Evolutionary conservation across 2,329 filamentous ascomycete species (phyloP).

Genomic region (Curvularia spicifera): DNA sequence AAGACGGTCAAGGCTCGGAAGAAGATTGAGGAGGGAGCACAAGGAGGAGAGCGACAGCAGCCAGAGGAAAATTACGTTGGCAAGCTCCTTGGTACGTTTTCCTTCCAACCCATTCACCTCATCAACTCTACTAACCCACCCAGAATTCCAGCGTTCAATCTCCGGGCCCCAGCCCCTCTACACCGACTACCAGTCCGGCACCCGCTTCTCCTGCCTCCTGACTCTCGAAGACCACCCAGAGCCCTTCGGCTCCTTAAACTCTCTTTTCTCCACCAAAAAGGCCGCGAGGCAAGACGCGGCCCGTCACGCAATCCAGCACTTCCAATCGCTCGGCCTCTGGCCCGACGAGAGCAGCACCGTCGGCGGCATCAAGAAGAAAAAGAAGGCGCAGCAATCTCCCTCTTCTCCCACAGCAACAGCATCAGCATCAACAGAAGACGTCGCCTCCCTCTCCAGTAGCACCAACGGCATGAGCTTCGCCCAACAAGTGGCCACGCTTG

Average conservation of each 20-base stretch:
- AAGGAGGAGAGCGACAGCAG: not conserved
- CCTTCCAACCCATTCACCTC: not conserved
- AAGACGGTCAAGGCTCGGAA: slow-evolving; percentile 31
- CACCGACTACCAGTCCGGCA: slow-evolving; percentile 45
- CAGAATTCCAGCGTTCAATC: slow-evolving; percentile 42
- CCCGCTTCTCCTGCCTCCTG: slow-evolving; percentile 41
- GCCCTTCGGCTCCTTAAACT: slow-evolving; percentile 46
- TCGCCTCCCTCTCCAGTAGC: not conserved
- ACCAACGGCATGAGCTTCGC: slow-evolving; percentile 7
- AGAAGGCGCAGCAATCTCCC: slow-evolving; percentile 2
- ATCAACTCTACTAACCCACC: slow-evolving; percentile 4
- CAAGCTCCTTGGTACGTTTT: slow-evolving; percentile 45
- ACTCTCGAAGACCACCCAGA: slow-evolving; percentile 30
- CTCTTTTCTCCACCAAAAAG: slow-evolving; percentile 50
- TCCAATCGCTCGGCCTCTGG: slow-evolving; percentile 47
- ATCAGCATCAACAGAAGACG: not conserved
- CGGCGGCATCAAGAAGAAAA: slow-evolving; percentile 46
- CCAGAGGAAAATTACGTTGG: slow-evolving; percentile 45
- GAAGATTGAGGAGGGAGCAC: slow-evolving; percentile 7
- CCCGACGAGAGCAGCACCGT: slow-evolving; percentile 24
- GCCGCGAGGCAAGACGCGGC: slow-evolving; percentile 52
- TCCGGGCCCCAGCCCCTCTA: slow-evolving; percentile 44
- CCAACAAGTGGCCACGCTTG: slow-evolving; percentile 29
- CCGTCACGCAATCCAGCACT: slow-evolving; percentile 50
- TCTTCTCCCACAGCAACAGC: not conserved